Evolutionary conservation across 352 stramenopile species (phyloP).

Genomic region (Aphanomyces stellatus): DNA sequence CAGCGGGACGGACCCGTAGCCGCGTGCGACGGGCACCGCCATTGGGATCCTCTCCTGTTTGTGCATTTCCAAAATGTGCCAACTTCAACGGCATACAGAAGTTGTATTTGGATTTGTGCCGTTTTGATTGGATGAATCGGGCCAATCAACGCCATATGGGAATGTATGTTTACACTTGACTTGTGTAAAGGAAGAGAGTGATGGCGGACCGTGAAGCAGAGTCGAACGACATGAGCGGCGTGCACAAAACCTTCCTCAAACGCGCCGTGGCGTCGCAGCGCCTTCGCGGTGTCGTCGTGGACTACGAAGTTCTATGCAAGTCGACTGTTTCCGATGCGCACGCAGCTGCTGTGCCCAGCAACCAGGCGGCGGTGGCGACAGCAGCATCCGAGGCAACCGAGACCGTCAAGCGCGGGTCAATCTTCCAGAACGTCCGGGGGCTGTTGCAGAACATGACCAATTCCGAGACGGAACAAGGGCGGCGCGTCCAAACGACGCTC

Average conservation of each 20-base stretch:
- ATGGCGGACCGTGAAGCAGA: background rate
- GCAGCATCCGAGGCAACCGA: background rate
- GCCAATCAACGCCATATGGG: background rate
- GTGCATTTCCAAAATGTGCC: too few relatives aligned
- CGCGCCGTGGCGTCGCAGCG: slow-evolving; percentile 9
- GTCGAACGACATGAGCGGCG: background rate
- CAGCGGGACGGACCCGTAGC: background rate
- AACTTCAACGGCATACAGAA: too few relatives aligned
- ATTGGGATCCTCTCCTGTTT: background rate
- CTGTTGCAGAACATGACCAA: slow-evolving; percentile 16
- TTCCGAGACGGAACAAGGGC: slow-evolving; percentile 15
- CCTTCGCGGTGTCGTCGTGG: slow-evolving; percentile 14
- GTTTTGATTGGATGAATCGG: background rate
- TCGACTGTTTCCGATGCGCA: slow-evolving; percentile 11
- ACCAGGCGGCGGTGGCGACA: background rate
- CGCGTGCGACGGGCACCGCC: background rate
- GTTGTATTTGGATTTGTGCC: background rate
- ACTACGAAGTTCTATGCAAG: slow-evolving; percentile 18
- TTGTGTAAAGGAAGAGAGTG: background rate
- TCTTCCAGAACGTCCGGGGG: slow-evolving; percentile 15
- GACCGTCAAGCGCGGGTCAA: background rate
- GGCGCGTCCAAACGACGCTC: slow-evolving; percentile 11
- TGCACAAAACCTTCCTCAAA: slow-evolving; percentile 18
- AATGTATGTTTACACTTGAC: background rate
- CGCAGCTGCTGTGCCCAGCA: background rate